Evolutionary conservation across 2,329 filamentous ascomycete genomes (phyloP), one percentile per base, ranked within the genome.

Genomic region (Colletotrichum caudatum): DNA sequence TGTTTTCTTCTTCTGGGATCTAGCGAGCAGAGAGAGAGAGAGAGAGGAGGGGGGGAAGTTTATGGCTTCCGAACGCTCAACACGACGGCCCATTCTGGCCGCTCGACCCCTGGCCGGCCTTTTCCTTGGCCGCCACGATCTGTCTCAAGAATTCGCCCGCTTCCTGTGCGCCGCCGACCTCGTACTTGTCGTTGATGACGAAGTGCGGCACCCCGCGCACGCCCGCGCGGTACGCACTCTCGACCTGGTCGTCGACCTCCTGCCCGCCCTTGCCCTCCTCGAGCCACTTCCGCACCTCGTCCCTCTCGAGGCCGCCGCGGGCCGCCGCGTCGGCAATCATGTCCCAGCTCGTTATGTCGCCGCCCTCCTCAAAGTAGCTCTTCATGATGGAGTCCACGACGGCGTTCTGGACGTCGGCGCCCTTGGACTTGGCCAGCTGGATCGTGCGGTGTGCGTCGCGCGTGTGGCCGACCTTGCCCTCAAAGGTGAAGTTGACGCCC

Each of bases 371-470:
- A 73, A 92, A 92, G 77, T 92, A 92, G 60, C 88, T 84, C 59
- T 82, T 83, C 84, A 94, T 93, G 46, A 94, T 79, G 75, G 88
- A 85, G 75, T 88, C 83, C 33, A 92, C 85, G 16, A 93, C 86
- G 60, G 82, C 81, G 46, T 87, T 90, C 82, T 93, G 88, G 61
- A 86, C 75, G 56, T 87, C 82, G 29, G 78, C 78, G 4, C 82
- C 83, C 65, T 88, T 71, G 69, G 76, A 80, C 85, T 90, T 81
- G 80, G 84, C 93, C 66, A 94, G 86, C 82, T 94, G 90, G 56
- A 95, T 87, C 72, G 95, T 78, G 4, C 94, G 88, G 80, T 97
- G 94, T 68, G 92, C 92, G 76, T 97, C 92, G 26, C 93, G 86
- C 23, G 94, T 95, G 77, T 91, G 93, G 59, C 94, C 94, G 7